These are phyloP conservation scores for Hygrocybe punicea DNA, from an alignment of 768 basidiomycete genomes.

Conservation along the genomic window DNA sequence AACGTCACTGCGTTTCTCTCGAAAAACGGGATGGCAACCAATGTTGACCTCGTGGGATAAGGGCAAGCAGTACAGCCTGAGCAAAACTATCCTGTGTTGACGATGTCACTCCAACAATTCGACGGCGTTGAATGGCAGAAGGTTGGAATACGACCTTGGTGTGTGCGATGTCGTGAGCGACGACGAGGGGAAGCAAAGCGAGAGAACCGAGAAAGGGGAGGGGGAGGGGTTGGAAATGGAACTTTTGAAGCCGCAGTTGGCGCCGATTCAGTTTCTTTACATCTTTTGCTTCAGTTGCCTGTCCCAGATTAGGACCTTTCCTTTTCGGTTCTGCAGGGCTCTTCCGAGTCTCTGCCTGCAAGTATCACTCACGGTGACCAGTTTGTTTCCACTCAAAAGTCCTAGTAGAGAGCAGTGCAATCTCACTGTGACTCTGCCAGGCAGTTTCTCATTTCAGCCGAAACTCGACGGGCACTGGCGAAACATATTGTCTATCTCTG, in stretches of 20 bases:
- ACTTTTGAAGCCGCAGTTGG: background rate
- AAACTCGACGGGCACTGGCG: too few species aligned
- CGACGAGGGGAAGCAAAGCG: conserved; percentile 9
- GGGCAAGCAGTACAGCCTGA: background rate
- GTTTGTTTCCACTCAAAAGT: too few species aligned
- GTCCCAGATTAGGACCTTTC: background rate
- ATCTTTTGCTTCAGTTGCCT: background rate
- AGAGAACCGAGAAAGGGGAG: conserved; percentile 6
- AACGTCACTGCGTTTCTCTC: background rate
- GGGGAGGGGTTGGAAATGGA: background rate
- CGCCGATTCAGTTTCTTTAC: background rate
- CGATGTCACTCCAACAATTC: background rate
- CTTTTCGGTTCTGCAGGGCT: background rate
- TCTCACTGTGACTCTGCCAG: too few species aligned
- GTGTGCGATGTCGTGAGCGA: background rate
- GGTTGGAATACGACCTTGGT: background rate
- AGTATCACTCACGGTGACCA: too few species aligned
- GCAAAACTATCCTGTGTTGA: background rate
- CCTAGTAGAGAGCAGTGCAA: too few species aligned
- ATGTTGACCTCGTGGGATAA: background rate
- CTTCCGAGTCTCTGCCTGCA: too few species aligned
- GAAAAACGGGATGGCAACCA: background rate
- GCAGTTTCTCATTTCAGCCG: too few species aligned
- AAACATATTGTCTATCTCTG: too few species aligned
- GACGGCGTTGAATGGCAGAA: background rate